Percentiles rank a stretch among this genome's conserved stretches.
Evolutionary conservation across 148 eudicot species (phyloP).

Genomic region (Spergularia bocconei): DNA sequence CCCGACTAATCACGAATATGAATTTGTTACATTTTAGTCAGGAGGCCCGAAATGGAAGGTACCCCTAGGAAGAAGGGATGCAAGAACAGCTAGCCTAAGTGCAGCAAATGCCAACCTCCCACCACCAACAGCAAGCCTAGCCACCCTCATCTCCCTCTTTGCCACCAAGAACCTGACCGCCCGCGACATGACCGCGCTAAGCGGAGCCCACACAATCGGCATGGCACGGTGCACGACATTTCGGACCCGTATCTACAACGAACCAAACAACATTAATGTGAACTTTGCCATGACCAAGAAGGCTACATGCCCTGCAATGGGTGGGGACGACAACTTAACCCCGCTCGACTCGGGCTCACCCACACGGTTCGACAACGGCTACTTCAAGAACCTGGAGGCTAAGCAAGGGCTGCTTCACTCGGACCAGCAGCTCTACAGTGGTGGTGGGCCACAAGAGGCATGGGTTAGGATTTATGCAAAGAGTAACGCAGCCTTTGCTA

Average conservation of each 20-base stretch:
- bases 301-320: conserved; percentile 32
- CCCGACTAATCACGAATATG: not conserved
- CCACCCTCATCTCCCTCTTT: conserved; percentile 35
- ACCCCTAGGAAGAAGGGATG: conserved; percentile 46
- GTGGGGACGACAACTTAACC: conserved; percentile 43
- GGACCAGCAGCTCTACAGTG: conserved; percentile 51
- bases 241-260: conserved; percentile 41
- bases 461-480: conserved; percentile 37
- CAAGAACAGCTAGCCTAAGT: conserved; percentile 40
- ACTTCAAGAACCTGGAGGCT: conserved; percentile 33
- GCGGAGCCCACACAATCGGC: conserved; percentile 60
- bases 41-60: conserved; percentile 60
- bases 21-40: conserved; percentile 18
- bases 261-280: conserved; percentile 31
- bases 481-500: conserved; percentile 29
- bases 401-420: conserved; percentile 50
- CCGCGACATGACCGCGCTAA: conserved; percentile 48
- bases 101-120: conserved; percentile 48
- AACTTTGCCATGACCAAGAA: conserved; percentile 23
- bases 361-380: conserved; percentile 35
- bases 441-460: conserved; percentile 37
- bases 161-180: conserved; percentile 35
- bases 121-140: conserved; percentile 35
- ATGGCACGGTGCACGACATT: conserved; percentile 40
- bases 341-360: conserved; percentile 40